These are phyloP conservation scores for Capronia coronata DNA, from an alignment of 2,329 filamentous ascomycete genomes.

Conservation along the genomic window DNA sequence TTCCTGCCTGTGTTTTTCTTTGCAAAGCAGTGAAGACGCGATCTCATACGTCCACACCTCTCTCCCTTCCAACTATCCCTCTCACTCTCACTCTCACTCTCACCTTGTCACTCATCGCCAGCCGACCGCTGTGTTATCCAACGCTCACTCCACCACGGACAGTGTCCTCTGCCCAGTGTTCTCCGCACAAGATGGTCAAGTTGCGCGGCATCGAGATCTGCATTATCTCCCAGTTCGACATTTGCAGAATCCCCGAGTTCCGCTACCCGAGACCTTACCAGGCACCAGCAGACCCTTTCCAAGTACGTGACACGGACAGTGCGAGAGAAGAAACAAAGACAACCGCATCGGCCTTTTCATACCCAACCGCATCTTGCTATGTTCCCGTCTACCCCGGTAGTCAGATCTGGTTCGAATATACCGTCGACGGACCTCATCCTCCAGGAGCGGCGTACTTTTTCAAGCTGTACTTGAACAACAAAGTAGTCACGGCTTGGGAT, in stretches of 20 bases:
- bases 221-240: conserved; percentile 27
- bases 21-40: too few species aligned
- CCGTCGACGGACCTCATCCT: conserved; percentile 28
- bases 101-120: too few species aligned
- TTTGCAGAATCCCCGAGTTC: conserved; percentile 25
- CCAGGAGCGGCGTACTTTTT: conserved; percentile 25
- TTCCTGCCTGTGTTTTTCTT: too few species aligned
- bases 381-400: conserved; percentile 26
- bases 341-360: neutral
- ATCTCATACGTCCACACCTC: too few species aligned
- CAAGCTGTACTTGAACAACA: conserved; percentile 24
- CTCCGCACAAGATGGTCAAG: conserved; percentile 22
- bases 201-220: conserved; percentile 26
- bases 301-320: neutral
- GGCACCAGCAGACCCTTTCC: conserved; percentile 8
- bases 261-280: neutral
- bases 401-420: conserved; percentile 29
- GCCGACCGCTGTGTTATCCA: too few species aligned
- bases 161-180: neutral
- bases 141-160: neutral
- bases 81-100: too few species aligned
- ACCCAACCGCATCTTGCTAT: conserved; percentile 19
- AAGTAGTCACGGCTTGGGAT: conserved; percentile 23
- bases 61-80: too few species aligned
- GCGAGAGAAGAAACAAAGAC: neutral